A percentile compares a stretch with the other conserved stretches of the same genome.
phyloP scores from a whole-genome alignment of 495 filamentous ascomycete genomes.

The Aspergillus cristatus region DNA sequence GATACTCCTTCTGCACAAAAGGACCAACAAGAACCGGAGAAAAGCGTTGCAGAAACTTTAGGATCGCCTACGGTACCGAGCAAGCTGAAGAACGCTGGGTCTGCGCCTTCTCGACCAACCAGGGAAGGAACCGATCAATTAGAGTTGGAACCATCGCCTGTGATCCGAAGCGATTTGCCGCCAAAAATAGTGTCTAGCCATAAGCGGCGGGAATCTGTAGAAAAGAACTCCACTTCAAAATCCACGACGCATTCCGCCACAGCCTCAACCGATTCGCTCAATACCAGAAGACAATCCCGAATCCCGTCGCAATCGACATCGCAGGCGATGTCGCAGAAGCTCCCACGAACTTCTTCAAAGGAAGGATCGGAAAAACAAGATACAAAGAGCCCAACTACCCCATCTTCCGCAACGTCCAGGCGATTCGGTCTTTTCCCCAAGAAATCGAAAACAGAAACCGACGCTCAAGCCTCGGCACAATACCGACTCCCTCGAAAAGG shows the following conservation, averaged over 20 bases:
- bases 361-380: slow-evolving; percentile 14
- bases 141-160: slow-evolving; percentile 49
- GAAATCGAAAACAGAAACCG: slow-evolving; percentile 57
- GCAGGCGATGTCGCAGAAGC: slow-evolving; percentile 22
- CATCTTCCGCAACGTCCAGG: slow-evolving; percentile 19
- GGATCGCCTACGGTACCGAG: neutral
- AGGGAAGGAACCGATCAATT: slow-evolving; percentile 70
- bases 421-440: slow-evolving; percentile 72
- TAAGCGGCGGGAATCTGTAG: slow-evolving; percentile 28
- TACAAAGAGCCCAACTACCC: slow-evolving; percentile 9
- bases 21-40: neutral
- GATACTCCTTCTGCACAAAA: slow-evolving; percentile 1
- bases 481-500: slow-evolving; percentile 62
- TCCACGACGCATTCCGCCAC: slow-evolving; percentile 17
- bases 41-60: neutral
- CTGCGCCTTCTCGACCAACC: slow-evolving; percentile 58
- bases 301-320: slow-evolving; percentile 33
- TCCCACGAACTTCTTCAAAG: slow-evolving; percentile 9
- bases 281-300: slow-evolving; percentile 24
- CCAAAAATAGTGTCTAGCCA: slow-evolving; percentile 31
- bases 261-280: slow-evolving; percentile 31
- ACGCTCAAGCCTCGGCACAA: slow-evolving; percentile 37
- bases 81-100: slow-evolving; percentile 1
- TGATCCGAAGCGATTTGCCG: slow-evolving; percentile 71
- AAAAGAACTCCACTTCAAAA: slow-evolving; percentile 6